Base-by-base conservation (phyloP, 2,329 filamentous ascomycete genomes). In the Dichotomopilus funicola region DNA sequence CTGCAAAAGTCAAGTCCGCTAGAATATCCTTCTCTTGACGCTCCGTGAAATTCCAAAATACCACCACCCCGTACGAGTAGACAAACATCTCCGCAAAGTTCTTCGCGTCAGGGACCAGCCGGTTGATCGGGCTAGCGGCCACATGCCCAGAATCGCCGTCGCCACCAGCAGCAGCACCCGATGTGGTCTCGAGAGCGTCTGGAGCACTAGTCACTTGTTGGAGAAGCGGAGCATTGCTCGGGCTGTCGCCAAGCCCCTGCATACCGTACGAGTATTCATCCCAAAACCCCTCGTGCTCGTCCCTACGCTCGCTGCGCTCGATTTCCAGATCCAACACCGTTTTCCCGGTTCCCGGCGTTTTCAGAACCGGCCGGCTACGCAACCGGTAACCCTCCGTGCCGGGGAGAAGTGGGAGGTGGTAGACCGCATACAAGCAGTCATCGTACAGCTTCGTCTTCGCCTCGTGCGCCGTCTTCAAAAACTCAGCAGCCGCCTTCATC, bases 1-100 rank as follows among this genome's bases (percentile, higher is more conserved):
- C 82, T 9, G 89, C 89, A 72, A 99, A 97, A 1, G 91, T 94
- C 53, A 99, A 76, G 70, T 99, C 94, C 41, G 94, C 94, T 27
- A 99, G 80, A 47, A 97, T 89, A 65, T 96, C 91, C 71, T 96
- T 96, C 70, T 99, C 94, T 69, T 99, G 94, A 61, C 87, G 82
- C 70, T 96, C 91, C 9, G 89, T 92, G 65, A 99, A 96, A 70
- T 99, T 99, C 94, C 94, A 99, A 69, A 99, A 96, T 5, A 99
- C 94, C 0, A 94, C 92, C 0, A 99, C 92, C 19, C 94, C 94
- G 67, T 99, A 99, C 12, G 89, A 92, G 71, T 95, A 97, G 64
- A 99, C 87, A 68, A 96, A 97, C 83, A 97, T 89, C 72, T 99
- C 94, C 43, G 89, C 92, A 67, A 95, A 90, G 54, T 85, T 80